phyloP scores from a whole-genome alignment of 2,329 filamentous ascomycete genomes.

The Fusarium sp. region DNA sequence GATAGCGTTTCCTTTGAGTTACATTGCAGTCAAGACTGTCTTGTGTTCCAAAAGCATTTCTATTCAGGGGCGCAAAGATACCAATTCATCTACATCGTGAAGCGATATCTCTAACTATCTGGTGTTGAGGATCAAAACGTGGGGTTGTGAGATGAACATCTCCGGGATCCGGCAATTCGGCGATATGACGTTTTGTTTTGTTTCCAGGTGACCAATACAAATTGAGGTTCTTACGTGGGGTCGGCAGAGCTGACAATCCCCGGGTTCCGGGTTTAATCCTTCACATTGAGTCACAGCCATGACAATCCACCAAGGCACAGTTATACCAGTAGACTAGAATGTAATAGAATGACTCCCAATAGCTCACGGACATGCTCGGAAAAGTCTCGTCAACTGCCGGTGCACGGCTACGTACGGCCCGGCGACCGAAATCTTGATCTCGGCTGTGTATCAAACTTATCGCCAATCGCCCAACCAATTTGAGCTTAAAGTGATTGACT shows the following conservation, averaged over 20 bases:
- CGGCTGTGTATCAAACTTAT: constrained; percentile 13
- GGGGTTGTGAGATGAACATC: not conserved
- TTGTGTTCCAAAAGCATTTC: fast-evolving
- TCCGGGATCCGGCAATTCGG: constrained; percentile 17
- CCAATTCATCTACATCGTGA: not conserved
- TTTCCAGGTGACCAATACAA: constrained; percentile 3
- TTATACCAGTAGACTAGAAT: not conserved
- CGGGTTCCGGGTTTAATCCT: not conserved
- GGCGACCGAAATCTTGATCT: constrained; percentile 10
- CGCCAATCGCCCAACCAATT: constrained; percentile 20
- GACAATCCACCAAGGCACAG: not conserved
- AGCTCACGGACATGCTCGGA: constrained; percentile 12
- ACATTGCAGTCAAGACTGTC: not conserved
- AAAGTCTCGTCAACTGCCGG: constrained; percentile 25
- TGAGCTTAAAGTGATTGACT: constrained; percentile 17
- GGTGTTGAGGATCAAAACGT: not conserved
- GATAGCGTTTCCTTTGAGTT: not conserved
- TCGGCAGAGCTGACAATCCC: constrained; percentile 8
- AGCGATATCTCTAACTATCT: not conserved
- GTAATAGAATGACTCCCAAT: not conserved
- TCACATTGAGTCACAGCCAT: not conserved
- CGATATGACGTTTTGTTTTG: not conserved
- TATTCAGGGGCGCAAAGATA: fast-evolving
- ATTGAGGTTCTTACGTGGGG: not conserved
- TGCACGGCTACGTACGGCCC: constrained; percentile 32